Evolutionary conservation across 2,329 filamentous ascomycete species (phyloP).

Genomic region (Colletotrichum sp.): DNA sequence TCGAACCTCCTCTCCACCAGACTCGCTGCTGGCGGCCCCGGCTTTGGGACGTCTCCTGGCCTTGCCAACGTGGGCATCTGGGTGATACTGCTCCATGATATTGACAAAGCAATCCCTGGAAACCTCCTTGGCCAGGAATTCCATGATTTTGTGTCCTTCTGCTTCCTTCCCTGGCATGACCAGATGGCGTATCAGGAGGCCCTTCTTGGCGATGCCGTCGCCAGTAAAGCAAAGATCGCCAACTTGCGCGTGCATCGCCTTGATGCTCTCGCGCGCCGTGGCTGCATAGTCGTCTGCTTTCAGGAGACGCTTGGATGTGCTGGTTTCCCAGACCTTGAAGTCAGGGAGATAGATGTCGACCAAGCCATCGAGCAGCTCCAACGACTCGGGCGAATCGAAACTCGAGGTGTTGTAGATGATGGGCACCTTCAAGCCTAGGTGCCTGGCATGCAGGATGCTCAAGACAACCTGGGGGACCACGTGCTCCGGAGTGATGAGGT

Average conservation of each 20-base stretch:
- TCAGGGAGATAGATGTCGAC: conserved; percentile 89
- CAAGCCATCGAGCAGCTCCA: conserved; percentile 77
- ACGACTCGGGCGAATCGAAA: conserved; percentile 76
- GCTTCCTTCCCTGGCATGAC: conserved; percentile 84
- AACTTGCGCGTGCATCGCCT: conserved; percentile 81
- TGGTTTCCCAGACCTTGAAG: conserved; percentile 80
- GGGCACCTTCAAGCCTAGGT: conserved; percentile 72
- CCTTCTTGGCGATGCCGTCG: conserved; percentile 81
- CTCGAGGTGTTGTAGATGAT: conserved; percentile 87
- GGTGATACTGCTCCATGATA: conserved; percentile 89
- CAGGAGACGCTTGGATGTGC: conserved; percentile 71
- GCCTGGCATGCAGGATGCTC: conserved; percentile 74
- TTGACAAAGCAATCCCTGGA: conserved; percentile 80
- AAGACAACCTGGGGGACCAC: conserved; percentile 84
- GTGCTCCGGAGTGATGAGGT: conserved; percentile 86
- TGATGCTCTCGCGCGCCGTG: conserved; percentile 77
- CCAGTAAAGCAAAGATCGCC: conserved; percentile 83
- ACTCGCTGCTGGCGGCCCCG: conserved; percentile 34
- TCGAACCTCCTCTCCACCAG: conserved; percentile 53
- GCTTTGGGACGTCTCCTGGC: conserved; percentile 45
- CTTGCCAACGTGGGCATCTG: conserved; percentile 83
- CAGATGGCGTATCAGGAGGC: conserved; percentile 77
- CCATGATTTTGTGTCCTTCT: conserved; percentile 77
- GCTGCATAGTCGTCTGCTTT: conserved; percentile 80
- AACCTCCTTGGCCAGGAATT: conserved; percentile 75